Base-by-base conservation (phyloP, 2,329 filamentous ascomycete genomes). In the Alternaria metachromatica region DNA sequence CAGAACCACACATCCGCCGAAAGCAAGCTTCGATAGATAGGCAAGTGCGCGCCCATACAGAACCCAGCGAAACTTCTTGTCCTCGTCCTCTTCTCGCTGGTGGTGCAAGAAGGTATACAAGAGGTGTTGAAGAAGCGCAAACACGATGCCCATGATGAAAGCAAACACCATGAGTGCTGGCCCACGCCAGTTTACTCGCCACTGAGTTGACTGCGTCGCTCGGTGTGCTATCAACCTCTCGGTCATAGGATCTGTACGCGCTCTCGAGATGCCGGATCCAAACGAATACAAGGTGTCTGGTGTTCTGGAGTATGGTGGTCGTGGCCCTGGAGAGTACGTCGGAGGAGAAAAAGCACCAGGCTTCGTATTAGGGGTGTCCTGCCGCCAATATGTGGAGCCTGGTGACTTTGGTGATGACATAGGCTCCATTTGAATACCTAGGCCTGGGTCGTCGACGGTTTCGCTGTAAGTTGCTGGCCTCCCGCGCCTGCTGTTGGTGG, bases 171-270 rank as follows among this genome's bases (percentile, higher is more conserved):
- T 77, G 18, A 73, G 57, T 3, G 68, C 49, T 1, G 78, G 76
- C 15, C 68, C 74, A 18, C 78, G 78, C 81, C 81, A 84, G 61
- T 80, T 75, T 21, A 78, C 61, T 21, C 66, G 71, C 76, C 76
- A 78, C 60, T 69, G 51, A 18, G 74, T 67, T 51, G 73, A 73
- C 57, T 78, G 71, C 1, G 75, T 78, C n/a, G 76, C 70, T 15
- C 76, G 62, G 43, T 73, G 72, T 49, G 72, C 71, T 28, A 78
- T 78, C 18, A 78, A 70, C 20, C 71, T 67, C 53, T 78, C 70
- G 0, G 73, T 78, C 62, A 71, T 72, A 2, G 74, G 67, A 64
- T 78, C 75, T 5, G 71, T 75, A 50, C 73, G 68, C n/a, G 68
- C 28, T 45, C 71, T 74, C 1, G 70, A 70, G 11, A 73, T 55